Evolutionary conservation across 495 filamentous ascomycete genomes (phyloP), one percentile per base, ranked within the genome.

Genomic region (Neurospora africana): DNA sequence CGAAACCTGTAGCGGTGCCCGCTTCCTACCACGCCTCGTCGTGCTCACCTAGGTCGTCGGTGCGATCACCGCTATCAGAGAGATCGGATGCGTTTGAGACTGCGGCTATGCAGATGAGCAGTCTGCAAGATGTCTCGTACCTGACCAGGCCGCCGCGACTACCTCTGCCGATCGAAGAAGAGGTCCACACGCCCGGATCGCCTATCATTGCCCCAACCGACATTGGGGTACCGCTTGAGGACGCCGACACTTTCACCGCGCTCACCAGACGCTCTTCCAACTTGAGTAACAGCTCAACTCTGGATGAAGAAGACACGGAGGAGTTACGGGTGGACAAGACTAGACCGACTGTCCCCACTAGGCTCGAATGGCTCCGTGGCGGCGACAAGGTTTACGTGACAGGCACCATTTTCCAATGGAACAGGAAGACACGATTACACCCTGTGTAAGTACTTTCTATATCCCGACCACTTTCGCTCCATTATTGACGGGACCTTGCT

Each of bases 401-500:
- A 1, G 95, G 95, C 73, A 98, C 96, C 23, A 97, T 98, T 77
- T 94, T 94, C 71, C 90, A 92, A 76, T 99, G 95, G 95, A 92
- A 93, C 79, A 90, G 92, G 81, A 98, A 98, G 80, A 94, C 91
- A 75, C 88, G 90, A 69, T 83, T 99, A 78, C 89, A 92, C 79
- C 90, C 87, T 84, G 89, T 90, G 94, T 97, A 86, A 86, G 90
- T 87, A 21, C 30, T 39, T 23, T 43, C 19, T 71, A 44, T 73
- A 6, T 19, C 11, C 68, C 68, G 19, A 41, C 33, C n/a, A 23
- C 11, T 21, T 21, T 6, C 13, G 68, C 68, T 35, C 19, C 17
- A n/a, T 27, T 39, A 41, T 30, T 1, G 5, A 39, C 3, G 21
- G 15, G 5, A 19, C 15, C 11, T 68, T 61, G 74, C 77, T 78